These are phyloP conservation scores for Durotheca rogersii DNA, from an alignment of 495 filamentous ascomycete genomes.

Conservation along the genomic window DNA sequence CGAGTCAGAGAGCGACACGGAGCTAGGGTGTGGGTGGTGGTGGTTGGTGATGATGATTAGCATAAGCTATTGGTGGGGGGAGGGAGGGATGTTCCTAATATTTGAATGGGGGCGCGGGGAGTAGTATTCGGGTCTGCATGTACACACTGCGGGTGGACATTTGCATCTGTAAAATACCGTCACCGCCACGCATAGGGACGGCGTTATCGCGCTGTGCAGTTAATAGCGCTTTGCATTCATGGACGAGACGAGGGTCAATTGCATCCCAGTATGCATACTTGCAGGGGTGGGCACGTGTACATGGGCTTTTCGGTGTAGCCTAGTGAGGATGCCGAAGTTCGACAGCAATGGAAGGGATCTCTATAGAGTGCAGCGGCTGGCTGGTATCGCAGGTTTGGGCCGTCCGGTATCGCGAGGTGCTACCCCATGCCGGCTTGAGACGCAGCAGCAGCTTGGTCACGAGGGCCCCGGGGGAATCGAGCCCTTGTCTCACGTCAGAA, in stretches of 20 bases:
- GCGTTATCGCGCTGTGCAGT: too few relatives aligned
- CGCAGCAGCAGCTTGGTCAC: too few relatives aligned
- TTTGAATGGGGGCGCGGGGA: background rate
- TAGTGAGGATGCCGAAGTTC: background rate
- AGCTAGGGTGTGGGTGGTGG: conserved; percentile 9
- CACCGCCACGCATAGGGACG: conserved; percentile 10
- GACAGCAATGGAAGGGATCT: background rate
- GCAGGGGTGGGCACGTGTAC: too few relatives aligned
- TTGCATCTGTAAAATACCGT: conserved; percentile 9
- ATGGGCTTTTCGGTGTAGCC: too few relatives aligned
- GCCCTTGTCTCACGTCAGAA: background rate
- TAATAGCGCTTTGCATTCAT: conserved; percentile 17
- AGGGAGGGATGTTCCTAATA: too few relatives aligned
- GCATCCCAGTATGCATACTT: conserved; percentile 23
- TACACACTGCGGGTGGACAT: background rate
- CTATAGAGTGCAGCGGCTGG: background rate
- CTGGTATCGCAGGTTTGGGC: background rate
- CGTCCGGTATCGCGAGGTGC: background rate
- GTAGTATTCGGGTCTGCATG: background rate
- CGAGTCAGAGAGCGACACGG: conserved; percentile 11
- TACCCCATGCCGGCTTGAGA: too few relatives aligned
- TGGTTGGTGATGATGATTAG: background rate
- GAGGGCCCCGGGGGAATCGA: too few relatives aligned
- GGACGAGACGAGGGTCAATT: conserved; percentile 1
- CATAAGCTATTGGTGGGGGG: too few relatives aligned